These are phyloP conservation scores for Pterocarpus macrocarpus DNA, from an alignment of 306 rosid species.

Conservation along the genomic window DNA sequence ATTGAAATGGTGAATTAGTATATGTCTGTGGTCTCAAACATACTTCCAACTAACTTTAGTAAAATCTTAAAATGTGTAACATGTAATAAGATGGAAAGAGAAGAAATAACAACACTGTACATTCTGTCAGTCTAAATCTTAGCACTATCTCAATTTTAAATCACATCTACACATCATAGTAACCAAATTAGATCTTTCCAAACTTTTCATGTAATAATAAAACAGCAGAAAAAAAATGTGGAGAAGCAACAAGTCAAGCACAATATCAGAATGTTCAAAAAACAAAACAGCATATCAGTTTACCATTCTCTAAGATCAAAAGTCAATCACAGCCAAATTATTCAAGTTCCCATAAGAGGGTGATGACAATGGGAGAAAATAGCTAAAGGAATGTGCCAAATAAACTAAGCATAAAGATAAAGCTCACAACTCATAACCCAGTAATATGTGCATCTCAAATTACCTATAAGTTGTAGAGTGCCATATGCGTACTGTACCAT, in stretches of 20 bases:
- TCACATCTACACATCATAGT: conserved; percentile 21
- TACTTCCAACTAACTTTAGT: conserved; percentile 12
- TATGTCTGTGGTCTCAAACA: background rate
- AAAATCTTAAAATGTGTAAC: conserved; percentile 17
- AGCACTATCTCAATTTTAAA: conserved; percentile 32
- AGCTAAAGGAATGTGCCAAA: conserved; percentile 28
- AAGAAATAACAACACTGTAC: conserved; percentile 27
- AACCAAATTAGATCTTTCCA: conserved; percentile 33
- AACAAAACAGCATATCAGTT: background rate
- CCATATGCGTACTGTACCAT: conserved; percentile 99
- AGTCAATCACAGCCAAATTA: conserved; percentile 30
- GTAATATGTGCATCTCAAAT: conserved; percentile 42
- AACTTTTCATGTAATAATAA: conserved; percentile 9
- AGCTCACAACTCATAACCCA: conserved; percentile 20
- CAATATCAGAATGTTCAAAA: conserved; percentile 24
- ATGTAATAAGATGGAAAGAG: conserved; percentile 20
- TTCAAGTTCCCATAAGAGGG: conserved; percentile 5
- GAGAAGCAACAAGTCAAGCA: conserved; percentile 23
- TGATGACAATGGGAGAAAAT: conserved; percentile 26
- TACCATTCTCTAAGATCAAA: conserved; percentile 6
- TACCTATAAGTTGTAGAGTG: conserved; percentile 98
- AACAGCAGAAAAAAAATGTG: conserved; percentile 24
- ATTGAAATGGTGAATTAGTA: background rate
- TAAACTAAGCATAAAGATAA: conserved; percentile 40
- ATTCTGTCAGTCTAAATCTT: conserved; percentile 19